Conservation (phyloP, 805 yeast species). For the Torulaspora quercuum region DNA sequence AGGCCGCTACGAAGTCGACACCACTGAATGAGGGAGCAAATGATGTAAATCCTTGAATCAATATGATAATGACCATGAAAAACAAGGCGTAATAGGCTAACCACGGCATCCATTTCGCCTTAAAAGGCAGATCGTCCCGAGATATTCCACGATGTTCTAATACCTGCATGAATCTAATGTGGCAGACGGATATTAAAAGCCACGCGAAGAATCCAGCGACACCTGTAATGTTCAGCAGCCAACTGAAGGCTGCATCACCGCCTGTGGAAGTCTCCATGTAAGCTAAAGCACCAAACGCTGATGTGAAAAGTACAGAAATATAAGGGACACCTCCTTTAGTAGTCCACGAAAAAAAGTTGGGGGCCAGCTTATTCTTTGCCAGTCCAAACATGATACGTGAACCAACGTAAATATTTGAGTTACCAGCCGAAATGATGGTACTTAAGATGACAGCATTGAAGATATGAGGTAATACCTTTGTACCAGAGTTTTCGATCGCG, state of each 20-base stretch:
- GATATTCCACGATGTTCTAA: constrained; percentile 60
- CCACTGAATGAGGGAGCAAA: constrained; percentile 54
- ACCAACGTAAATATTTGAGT: constrained; percentile 69
- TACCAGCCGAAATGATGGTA: constrained; percentile 75
- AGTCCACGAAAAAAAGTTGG: constrained; percentile 47
- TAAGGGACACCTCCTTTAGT: constrained; percentile 61
- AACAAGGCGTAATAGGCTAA: constrained; percentile 60
- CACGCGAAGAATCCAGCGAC: constrained; percentile 73
- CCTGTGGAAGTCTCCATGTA: constrained; percentile 53
- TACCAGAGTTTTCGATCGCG: constrained; percentile 67
- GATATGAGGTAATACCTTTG: constrained; percentile 60
- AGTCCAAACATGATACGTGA: constrained; percentile 66
- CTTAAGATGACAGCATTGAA: constrained; percentile 67
- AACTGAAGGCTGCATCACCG: constrained; percentile 59
- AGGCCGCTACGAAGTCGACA: constrained; percentile 61
- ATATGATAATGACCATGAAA: constrained; percentile 52
- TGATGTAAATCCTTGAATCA: constrained; percentile 69
- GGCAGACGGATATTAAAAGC: constrained; percentile 62
- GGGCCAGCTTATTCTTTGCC: constrained; percentile 58
- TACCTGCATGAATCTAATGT: constrained; percentile 66
- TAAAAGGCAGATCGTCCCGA: constrained; percentile 68
- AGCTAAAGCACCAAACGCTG: constrained; percentile 61
- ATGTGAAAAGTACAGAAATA: constrained; percentile 52
- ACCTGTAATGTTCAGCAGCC: constrained; percentile 74
- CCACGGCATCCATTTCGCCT: constrained; percentile 67